phyloP scores from a whole-genome alignment of 495 filamentous ascomycete genomes.

The Daldinia vernicosa region DNA sequence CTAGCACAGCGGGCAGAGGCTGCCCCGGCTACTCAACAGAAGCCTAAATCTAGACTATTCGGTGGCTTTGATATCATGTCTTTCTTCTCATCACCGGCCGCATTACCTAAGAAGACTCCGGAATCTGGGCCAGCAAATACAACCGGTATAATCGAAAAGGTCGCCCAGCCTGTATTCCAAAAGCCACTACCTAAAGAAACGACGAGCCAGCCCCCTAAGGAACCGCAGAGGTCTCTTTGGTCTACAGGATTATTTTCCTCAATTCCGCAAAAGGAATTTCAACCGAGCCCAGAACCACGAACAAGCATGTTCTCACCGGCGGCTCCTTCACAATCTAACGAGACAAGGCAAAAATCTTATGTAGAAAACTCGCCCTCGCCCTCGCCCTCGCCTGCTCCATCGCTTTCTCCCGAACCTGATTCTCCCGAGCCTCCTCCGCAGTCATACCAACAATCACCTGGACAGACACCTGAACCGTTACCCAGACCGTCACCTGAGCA shows the following conservation, averaged over 20 bases:
- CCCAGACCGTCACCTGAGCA: neutral
- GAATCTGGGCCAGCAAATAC: constrained; percentile 7
- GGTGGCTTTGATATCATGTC: constrained; percentile 49
- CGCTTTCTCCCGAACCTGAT: constrained; percentile 24
- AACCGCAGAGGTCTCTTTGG: constrained; percentile 42
- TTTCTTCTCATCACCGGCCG: constrained; percentile 60
- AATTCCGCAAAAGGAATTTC: constrained; percentile 45
- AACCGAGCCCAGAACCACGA: constrained; percentile 34
- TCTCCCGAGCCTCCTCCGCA: constrained; percentile 12
- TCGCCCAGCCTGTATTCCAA: constrained; percentile 24
- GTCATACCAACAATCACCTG: constrained; percentile 3
- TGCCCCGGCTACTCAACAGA: constrained; percentile 3
- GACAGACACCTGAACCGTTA: constrained; percentile 7
- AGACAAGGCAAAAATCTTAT: constrained; percentile 30
- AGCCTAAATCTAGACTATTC: constrained; percentile 37
- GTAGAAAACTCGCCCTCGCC: neutral
- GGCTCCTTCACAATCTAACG: constrained; percentile 28
- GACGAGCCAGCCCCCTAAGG: constrained; percentile 17
- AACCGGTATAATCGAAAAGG: constrained; percentile 15
- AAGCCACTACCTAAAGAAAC: constrained; percentile 17
- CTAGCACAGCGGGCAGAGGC: constrained; percentile 34
- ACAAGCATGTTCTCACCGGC: constrained; percentile 41
- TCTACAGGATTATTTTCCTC: constrained; percentile 45
- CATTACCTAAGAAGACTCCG: constrained; percentile 46
- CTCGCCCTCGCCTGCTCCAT: constrained; percentile 20